phyloP scores from a whole-genome alignment of 352 stramenopile genomes.

The Phytophthora litchii region DNA sequence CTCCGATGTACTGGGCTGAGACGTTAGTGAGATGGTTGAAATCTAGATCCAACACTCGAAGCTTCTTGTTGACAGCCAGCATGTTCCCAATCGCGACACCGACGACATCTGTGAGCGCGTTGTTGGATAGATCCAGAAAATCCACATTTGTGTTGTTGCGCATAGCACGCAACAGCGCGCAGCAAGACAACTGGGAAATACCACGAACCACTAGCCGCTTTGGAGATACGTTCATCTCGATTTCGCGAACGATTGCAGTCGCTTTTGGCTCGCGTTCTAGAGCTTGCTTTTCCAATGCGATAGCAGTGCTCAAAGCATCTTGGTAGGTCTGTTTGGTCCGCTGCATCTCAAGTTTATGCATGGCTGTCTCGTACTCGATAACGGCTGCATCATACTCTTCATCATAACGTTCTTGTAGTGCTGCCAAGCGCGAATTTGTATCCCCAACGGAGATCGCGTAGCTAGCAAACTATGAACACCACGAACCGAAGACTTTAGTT shows the following conservation, averaged over 20 bases:
- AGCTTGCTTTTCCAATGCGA: constrained; percentile 46
- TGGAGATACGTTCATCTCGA: constrained; percentile 52
- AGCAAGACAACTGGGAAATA: constrained; percentile 58
- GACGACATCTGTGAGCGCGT: constrained; percentile 51
- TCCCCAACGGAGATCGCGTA: constrained; percentile 63
- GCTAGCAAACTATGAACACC: constrained; percentile 43
- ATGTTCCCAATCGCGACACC: constrained; percentile 51
- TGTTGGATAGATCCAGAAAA: constrained; percentile 68
- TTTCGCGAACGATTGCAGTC: constrained; percentile 55
- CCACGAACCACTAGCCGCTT: constrained; percentile 54
- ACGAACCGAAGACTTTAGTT: background rate
- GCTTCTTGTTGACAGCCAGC: constrained; percentile 58
- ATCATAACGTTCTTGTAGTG: constrained; percentile 66
- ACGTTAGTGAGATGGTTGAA: constrained; percentile 58
- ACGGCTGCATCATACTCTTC: constrained; percentile 55
- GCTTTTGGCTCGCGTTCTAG: constrained; percentile 52
- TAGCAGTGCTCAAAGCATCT: constrained; percentile 40
- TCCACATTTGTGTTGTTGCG: constrained; percentile 59
- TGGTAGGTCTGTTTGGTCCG: constrained; percentile 56
- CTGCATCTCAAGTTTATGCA: constrained; percentile 47
- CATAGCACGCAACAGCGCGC: constrained; percentile 63
- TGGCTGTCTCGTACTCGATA: constrained; percentile 45
- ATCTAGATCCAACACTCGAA: constrained; percentile 59
- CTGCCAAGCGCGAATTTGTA: constrained; percentile 39
- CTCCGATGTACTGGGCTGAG: constrained; percentile 42